Evolutionary conservation across 208 protist species (phyloP), one percentile per base, ranked within the genome.

Genomic region (Trypanosoma platydactyli): DNA sequence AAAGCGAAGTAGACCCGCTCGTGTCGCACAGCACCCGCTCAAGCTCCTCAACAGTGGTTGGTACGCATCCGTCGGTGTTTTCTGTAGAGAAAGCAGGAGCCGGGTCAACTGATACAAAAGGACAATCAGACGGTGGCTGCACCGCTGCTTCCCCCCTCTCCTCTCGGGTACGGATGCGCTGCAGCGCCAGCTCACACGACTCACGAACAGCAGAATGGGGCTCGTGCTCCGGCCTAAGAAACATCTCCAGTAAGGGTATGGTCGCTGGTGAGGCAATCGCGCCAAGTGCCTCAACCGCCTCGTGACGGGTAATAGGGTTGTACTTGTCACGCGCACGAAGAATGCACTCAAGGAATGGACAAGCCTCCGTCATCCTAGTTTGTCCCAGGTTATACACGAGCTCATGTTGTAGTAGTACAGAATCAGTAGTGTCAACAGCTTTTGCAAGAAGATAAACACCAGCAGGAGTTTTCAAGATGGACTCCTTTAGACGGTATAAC

Each of bases 341-440:
- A 18, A 98, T 79, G 16, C 73, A 55, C 44, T 79, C 73, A 42
- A 99, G 82, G 25, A 77, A 57, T 7, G 80, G 81, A n/a, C 98
- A 67, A 9, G 93, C 93, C 44, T 76, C 64, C 46, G 62, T 61
- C 54, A 89, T 57, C 20, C 92, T 82, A 78, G 97, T 98, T 88
- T 99, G 98, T 0, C 98, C 98, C 15, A 98, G 73, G 64, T 93
- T 95, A 85, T 99, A 99, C n/a, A 89, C 94, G 40, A 98, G 66
- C 76, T 99, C 98, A 77, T 99, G 98, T 73, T 97, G 94, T 16
- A 99, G 81, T 41, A 99, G 80, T n/a, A 93, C 97, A 7, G 92
- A 98, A 41, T 95, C 80, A 40, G 88, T 94, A 9, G 75, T 84
- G 77, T 93, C 88, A 27, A 97, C 74, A 24, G 80, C 84, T 67